Base-by-base conservation (phyloP, 2,329 filamentous ascomycete species). In the Paraphaeosphaeria minitans region DNA sequence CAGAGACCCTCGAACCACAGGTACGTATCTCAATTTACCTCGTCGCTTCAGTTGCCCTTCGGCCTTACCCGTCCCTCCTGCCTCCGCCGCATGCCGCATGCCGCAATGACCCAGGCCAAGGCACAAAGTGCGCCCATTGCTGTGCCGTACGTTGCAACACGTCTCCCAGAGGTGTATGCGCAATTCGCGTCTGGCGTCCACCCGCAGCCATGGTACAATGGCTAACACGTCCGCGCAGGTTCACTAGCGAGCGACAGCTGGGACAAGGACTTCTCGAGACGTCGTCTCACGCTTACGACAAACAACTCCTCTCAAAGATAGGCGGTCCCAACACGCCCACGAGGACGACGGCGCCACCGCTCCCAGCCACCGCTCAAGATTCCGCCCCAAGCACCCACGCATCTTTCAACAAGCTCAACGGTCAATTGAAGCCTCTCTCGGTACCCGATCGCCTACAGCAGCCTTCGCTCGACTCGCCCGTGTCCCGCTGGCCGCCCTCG, bases 231-330 rank as follows among this genome's bases (percentile, higher is more conserved):
- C 54, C 47, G 54, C 45, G 62, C 71, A 86, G 84, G 69, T 76
- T 87, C 56, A 84, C 85, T 63, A 85, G 85, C 67, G 85, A 87
- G 73, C 80, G 80, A 52, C 83, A 87, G 61, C 80, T 87, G 49
- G 86, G 85, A 48, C 81, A 84, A 62, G 79, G 82, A 61, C 82
- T 84, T 48, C 81, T 87, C 42, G 81, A 85, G 63, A 81, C 80
- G 57, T 87, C 85, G 2, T 87, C 84, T 24, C 83, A 87, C 67
- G 84, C 82, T 33, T 88, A 88, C 73, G 86, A 88, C 67, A 84
- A 87, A 70, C 83, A 86, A 61, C 75, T 88, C 13, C 74, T 88
- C 27, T 86, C 84, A 50, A 87, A 86, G 64, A 87, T 88, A 58
- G 85, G 85, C 33, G 85, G 85, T 48, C 82, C 84, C 6, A 83